A percentile compares a stretch with the other conserved stretches of the same genome.
These are phyloP conservation scores for Starmerella riodocensis DNA, from an alignment of 805 yeast species.

Conservation along the genomic window DNA sequence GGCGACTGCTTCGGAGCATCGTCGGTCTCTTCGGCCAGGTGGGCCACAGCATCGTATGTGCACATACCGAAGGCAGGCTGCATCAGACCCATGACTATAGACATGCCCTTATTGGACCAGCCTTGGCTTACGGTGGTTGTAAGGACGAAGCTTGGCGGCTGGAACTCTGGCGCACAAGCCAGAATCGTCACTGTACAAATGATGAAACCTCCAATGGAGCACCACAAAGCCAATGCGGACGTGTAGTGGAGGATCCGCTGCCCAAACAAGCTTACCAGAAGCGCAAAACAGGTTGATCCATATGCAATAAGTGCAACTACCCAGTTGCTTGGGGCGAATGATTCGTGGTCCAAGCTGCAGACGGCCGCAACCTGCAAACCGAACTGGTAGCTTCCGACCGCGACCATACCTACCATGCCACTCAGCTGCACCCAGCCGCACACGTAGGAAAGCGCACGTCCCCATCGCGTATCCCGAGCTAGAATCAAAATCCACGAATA, in stretches of 20 bases:
- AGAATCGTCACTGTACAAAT: constrained; percentile 42
- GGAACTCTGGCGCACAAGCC: constrained; percentile 39
- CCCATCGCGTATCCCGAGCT: constrained; percentile 25
- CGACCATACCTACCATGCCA: constrained; percentile 49
- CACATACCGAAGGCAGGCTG: constrained; percentile 61
- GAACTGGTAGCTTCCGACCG: constrained; percentile 44
- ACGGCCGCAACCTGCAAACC: constrained; percentile 43
- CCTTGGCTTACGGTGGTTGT: constrained; percentile 43
- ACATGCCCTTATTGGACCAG: constrained; percentile 45
- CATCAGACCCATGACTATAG: constrained; percentile 56
- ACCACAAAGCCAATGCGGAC: constrained; percentile 38
- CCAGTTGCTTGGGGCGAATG: constrained; percentile 26
- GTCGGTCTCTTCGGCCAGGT: constrained; percentile 53
- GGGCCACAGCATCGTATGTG: constrained; percentile 59
- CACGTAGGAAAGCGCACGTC: constrained; percentile 39
- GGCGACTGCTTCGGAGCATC: constrained; percentile 50
- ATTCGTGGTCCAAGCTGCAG: constrained; percentile 30
- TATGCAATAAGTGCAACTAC: constrained; percentile 23
- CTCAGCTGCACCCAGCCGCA: constrained; percentile 55
- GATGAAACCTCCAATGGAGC: constrained; percentile 40
- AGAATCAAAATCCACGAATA: constrained; percentile 49
- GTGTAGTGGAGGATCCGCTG: constrained; percentile 34
- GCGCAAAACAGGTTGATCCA: constrained; percentile 18
- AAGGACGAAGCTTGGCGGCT: constrained; percentile 41
- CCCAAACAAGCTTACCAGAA: constrained; percentile 20